Evolutionary conservation across 2,329 filamentous ascomycete species (phyloP), one percentile per base, ranked within the genome.

Genomic region (Achaetomium macrosporum): DNA sequence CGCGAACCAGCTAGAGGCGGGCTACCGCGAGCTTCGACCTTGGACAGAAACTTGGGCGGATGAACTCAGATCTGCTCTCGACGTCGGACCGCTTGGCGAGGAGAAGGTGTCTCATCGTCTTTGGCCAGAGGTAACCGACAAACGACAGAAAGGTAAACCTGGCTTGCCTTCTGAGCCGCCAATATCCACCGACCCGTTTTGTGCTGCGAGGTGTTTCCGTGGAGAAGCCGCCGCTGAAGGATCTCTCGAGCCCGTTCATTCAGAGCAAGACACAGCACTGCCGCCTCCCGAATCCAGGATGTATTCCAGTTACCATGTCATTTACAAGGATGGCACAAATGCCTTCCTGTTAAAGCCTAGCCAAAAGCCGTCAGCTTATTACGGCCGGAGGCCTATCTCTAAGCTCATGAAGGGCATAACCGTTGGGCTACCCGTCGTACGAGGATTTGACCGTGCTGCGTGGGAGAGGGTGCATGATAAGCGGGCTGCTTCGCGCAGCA

Each of bases 11-110:
- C 77, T 99, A 1, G 93, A 99, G 67, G 80, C 84, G n/a, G 91
- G 92, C 6, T 99, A 95, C 65, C 75, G 86, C 51, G 89, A 95
- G 63, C 74, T 97, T 47, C 84, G 84, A 50, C 89, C 90, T 0
- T 96, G 92, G 85, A 90, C 88, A 1, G 83, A 93, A 61, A 96
- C 92, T 1, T 99, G 93, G 90, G 80, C 79, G 48, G 91, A 96
- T 64, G 92, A 99, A 69, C 73, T 99, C 8, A 84, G 86, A 59
- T 95, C 90, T 68, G 95, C 93, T 5, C 77, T 96, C 6, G 89
- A 96, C 47, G 89, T 96, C 53, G 93, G 93, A 1, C 85, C 92
- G 1, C 76, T 86, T 10, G 93, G 92, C 0, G 93, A 99, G 69
- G 86, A 93, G 71, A 97, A 97, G 68, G 85, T 96, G 8, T 82